Percentiles rank a stretch among this genome's conserved stretches.
These are phyloP conservation scores for Alternaria dauci DNA, from an alignment of 2,329 filamentous ascomycete species.

Conservation along the genomic window DNA sequence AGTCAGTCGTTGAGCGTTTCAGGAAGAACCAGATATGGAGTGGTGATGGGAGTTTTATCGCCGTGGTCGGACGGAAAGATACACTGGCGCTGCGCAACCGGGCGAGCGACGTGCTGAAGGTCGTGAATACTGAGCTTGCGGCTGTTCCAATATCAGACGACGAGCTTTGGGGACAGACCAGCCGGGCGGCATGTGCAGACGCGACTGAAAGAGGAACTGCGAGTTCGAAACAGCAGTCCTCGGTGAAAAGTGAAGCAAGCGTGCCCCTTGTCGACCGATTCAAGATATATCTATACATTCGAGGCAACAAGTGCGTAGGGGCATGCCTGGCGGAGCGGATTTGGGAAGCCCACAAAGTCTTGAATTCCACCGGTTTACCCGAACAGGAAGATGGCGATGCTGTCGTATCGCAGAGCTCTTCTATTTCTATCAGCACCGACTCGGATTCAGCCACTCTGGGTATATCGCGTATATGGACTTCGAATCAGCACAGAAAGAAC, in stretches of 20 bases:
- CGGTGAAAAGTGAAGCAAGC: conserved; percentile 31
- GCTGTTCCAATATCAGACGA: conserved; percentile 67
- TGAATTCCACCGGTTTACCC: conserved; percentile 39
- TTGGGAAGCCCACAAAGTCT: conserved; percentile 62
- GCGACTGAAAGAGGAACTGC: conserved; percentile 2
- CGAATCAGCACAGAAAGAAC: conserved; percentile 62
- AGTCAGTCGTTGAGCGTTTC: conserved; percentile 63
- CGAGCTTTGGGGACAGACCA: conserved; percentile 64
- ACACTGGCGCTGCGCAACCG: conserved; percentile 62
- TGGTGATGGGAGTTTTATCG: conserved; percentile 59
- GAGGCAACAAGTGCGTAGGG: conserved; percentile 68
- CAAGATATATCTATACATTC: conserved; percentile 69
- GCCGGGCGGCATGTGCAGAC: conserved; percentile 17
- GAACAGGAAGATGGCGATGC: conserved; percentile 26
- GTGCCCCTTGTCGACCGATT: conserved; percentile 58
- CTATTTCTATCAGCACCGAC: conserved; percentile 56
- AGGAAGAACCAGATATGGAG: conserved; percentile 62
- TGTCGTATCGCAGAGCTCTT: conserved; percentile 36
- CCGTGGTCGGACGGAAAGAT: conserved; percentile 66
- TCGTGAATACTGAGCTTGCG: conserved; percentile 69
- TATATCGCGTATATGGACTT: conserved; percentile 72
- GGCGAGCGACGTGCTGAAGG: conserved; percentile 63
- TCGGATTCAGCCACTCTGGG: conserved; percentile 63
- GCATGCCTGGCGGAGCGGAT: conserved; percentile 70
- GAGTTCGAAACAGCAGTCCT: conserved; percentile 40